Evolutionary conservation across 2,329 filamentous ascomycete species (phyloP).

Genomic region (Colletotrichum siamense): DNA sequence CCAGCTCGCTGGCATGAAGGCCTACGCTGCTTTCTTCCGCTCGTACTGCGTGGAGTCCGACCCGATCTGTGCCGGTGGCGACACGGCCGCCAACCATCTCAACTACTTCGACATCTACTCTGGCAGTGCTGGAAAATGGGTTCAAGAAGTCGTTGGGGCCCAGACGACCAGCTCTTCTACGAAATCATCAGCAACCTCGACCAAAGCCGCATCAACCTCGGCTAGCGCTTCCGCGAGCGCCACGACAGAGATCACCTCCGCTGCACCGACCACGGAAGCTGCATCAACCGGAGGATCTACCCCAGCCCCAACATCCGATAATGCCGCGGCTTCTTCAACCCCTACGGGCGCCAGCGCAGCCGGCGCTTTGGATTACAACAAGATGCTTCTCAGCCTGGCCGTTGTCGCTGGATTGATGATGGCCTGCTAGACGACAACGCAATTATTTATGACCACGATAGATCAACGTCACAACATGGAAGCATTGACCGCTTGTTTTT

Average conservation of each 20-base stretch:
- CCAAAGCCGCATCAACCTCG: background rate
- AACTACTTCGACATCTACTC: conserved; percentile 33
- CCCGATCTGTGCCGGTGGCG: conserved; percentile 43
- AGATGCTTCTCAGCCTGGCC: background rate
- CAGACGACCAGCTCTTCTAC: background rate
- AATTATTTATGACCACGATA: background rate
- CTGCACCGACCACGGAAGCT: background rate
- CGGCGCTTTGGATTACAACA: background rate
- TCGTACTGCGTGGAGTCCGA: conserved; percentile 42
- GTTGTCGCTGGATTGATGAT: background rate
- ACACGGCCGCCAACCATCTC: conserved; percentile 35
- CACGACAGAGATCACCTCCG: background rate
- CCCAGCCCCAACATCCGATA: background rate
- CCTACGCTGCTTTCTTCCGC: conserved; percentile 30
- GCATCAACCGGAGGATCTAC: background rate
- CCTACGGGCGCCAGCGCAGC: background rate
- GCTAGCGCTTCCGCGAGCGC: background rate
- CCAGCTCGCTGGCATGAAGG: conserved; percentile 32
- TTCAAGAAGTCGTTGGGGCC: background rate
- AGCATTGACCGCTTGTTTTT: background rate
- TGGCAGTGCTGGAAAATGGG: conserved; percentile 13
- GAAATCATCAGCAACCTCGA: background rate
- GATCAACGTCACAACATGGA: conserved; percentile 1
- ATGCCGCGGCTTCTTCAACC: background rate
- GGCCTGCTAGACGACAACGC: background rate